These are phyloP conservation scores for Lathyrus aphaca DNA, from an alignment of 306 rosid species.

Conservation along the genomic window DNA sequence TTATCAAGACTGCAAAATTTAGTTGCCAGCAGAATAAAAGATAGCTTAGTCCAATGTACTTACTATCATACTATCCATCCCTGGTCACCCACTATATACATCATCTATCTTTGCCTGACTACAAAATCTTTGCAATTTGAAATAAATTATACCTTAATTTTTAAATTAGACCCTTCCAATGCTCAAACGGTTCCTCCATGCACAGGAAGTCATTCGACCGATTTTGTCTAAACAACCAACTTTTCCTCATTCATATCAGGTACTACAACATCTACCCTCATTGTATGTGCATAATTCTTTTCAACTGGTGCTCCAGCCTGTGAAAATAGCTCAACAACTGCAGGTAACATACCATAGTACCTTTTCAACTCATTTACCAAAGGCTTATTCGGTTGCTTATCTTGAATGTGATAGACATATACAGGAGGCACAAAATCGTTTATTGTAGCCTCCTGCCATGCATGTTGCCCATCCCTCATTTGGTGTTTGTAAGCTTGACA, in stretches of 20 bases:
- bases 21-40: background rate
- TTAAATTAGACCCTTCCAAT: background rate
- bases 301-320: slow-evolving; percentile 58
- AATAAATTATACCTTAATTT: background rate
- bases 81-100: background rate
- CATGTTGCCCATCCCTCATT: slow-evolving; percentile 87
- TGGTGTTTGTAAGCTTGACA: slow-evolving; percentile 79
- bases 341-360: slow-evolving; percentile 71
- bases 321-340: slow-evolving; percentile 68
- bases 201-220: background rate
- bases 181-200: slow-evolving; percentile 20
- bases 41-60: background rate
- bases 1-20: background rate
- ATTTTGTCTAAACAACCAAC: slow-evolving; percentile 55
- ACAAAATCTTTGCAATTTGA: background rate
- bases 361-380: slow-evolving; percentile 59
- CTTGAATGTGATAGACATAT: slow-evolving; percentile 63
- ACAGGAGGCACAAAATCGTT: slow-evolving; percentile 64
- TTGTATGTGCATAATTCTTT: slow-evolving; percentile 46
- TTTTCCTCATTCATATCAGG: slow-evolving; percentile 65
- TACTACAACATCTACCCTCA: slow-evolving; percentile 67
- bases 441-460: slow-evolving; percentile 73
- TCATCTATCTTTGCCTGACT: background rate
- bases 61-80: background rate
- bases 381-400: slow-evolving; percentile 46